Conservation (phyloP, 768 basidiomycete genomes). For the Clitopilus passeckerianus region DNA sequence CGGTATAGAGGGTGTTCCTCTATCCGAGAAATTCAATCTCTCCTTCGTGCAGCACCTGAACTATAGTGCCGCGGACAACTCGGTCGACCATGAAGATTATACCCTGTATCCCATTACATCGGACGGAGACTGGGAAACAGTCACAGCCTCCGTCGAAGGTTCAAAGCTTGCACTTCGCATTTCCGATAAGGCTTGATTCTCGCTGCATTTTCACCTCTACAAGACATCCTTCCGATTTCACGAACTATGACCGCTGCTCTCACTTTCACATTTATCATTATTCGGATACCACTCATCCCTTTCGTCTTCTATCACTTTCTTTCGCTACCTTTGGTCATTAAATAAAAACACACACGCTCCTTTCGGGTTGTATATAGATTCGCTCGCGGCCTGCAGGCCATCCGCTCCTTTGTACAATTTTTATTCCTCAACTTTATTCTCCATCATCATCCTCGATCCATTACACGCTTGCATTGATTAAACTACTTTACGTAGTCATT, state of each 20-base stretch:
- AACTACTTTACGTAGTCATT: background rate
- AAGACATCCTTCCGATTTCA: background rate
- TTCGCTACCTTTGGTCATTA: background rate
- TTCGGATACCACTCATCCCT: background rate
- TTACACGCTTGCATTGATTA: background rate
- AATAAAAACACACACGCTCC: background rate
- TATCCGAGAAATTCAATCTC: constrained; percentile 51
- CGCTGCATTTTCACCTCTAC: background rate
- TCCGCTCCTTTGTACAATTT: constrained; percentile 3
- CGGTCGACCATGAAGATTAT: constrained; percentile 23
- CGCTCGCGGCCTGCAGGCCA: background rate
- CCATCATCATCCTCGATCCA: background rate
- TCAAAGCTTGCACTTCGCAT: constrained; percentile 57
- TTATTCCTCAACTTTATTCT: background rate
- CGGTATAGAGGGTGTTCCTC: constrained; percentile 50
- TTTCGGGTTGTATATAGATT: background rate
- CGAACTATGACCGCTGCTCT: constrained; percentile 7
- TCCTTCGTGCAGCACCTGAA: constrained; percentile 41
- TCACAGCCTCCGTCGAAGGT: constrained; percentile 35
- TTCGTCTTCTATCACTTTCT: constrained; percentile 3
- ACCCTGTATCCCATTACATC: constrained; percentile 42
- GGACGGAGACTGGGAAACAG: constrained; percentile 58
- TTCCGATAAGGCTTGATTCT: constrained; percentile 25
- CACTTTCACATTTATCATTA: constrained; percentile 1
- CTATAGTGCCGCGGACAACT: constrained; percentile 13